Conservation (phyloP, 805 yeast genomes). For the Wickerhamomyces alni region DNA sequence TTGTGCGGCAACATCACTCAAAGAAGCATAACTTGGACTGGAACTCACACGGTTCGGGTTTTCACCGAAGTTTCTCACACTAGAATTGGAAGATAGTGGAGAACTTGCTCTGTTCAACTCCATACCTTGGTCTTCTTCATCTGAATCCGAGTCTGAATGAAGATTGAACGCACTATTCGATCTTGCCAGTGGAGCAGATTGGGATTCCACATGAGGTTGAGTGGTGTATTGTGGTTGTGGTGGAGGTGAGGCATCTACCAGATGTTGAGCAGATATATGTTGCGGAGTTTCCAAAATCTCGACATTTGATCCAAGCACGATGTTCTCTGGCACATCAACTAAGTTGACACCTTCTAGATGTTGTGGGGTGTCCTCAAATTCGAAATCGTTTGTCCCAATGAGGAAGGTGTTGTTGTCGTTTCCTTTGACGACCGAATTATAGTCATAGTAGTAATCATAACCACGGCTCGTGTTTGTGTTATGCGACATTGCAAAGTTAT, state of each 20-base stretch:
- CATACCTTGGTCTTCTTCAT: neutral
- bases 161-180: conserved; percentile 3
- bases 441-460: conserved; percentile 73
- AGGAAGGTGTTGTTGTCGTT: conserved; percentile 26
- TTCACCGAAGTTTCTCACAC: conserved; percentile 1
- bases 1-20: conserved; percentile 46
- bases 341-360: conserved; percentile 22
- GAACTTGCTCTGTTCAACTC: neutral
- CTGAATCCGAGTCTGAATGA: conserved; percentile 25
- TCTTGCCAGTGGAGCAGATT: neutral
- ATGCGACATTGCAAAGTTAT: conserved; percentile 55
- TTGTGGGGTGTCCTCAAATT: conserved; percentile 18
- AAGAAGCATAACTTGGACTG: conserved; percentile 37
- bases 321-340: conserved; percentile 24
- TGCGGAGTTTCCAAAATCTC: conserved; percentile 13
- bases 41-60: conserved; percentile 15
- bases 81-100: conserved; percentile 3
- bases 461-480: conserved; percentile 69
- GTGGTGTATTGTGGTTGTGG: neutral
- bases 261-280: neutral
- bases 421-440: conserved; percentile 66
- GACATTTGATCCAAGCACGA: conserved; percentile 22
- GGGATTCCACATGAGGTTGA: no score
- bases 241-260: neutral
- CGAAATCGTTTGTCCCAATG: conserved; percentile 12